Percentiles rank a stretch among this genome's conserved stretches.
Evolutionary conservation across 2,329 filamentous ascomycete genomes (phyloP).

Genomic region (Talaromyces sp.): DNA sequence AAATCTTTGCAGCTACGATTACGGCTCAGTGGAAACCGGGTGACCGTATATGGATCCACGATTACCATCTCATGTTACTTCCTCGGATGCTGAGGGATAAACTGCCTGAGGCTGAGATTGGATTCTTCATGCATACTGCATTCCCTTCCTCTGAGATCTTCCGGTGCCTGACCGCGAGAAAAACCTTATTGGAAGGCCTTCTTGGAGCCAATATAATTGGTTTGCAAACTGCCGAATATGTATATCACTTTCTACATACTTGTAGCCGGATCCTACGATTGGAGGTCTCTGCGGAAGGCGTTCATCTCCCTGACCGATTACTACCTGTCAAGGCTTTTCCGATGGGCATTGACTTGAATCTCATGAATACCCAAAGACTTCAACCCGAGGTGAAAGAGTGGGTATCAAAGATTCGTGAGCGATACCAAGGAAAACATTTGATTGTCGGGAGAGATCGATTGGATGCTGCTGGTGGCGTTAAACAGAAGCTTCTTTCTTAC

Average conservation of each 20-base stretch:
- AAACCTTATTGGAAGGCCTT: constrained; percentile 82
- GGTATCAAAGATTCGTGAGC: constrained; percentile 72
- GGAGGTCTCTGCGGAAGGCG: constrained; percentile 77
- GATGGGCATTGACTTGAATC: constrained; percentile 81
- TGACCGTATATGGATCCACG: constrained; percentile 90
- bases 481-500: constrained; percentile 85
- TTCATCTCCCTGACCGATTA: constrained; percentile 84
- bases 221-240: constrained; percentile 91
- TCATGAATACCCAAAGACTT: constrained; percentile 64
- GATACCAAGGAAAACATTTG: constrained; percentile 80
- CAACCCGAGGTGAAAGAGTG: constrained; percentile 70
- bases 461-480: constrained; percentile 83
- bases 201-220: constrained; percentile 86
- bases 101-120: constrained; percentile 81
- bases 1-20: constrained; percentile 85
- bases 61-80: constrained; percentile 87
- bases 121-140: constrained; percentile 89
- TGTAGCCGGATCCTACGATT: constrained; percentile 83
- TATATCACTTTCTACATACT: constrained; percentile 87
- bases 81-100: constrained; percentile 82
- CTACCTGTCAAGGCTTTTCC: constrained; percentile 77
- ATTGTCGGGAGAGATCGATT: constrained; percentile 93
- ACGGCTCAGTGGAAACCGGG: constrained; percentile 85
- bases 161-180: constrained; percentile 78
- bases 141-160: constrained; percentile 97